These are phyloP conservation scores for Coemansia sp. DNA, from an alignment of 192 early-diverging fungal species.

Conservation along the genomic window DNA sequence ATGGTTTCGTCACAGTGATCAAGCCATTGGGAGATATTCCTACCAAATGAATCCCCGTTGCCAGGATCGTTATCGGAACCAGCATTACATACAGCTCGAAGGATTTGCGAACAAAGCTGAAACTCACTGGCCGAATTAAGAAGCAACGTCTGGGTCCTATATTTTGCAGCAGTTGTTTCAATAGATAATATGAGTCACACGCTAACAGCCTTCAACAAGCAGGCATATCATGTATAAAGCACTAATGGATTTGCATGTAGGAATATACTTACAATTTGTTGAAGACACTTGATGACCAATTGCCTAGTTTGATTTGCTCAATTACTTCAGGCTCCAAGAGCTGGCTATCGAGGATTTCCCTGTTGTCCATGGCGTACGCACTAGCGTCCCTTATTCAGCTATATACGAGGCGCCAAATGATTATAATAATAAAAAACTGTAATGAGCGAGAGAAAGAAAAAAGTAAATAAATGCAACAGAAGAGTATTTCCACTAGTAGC, in stretches of 20 bases:
- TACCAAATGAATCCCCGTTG: conserved; percentile 13
- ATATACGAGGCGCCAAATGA: no score
- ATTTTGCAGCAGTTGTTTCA: not conserved
- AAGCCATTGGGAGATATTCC: conserved; percentile 24
- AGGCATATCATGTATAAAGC: not conserved
- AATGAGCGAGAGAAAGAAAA: no score
- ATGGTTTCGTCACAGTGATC: conserved; percentile 30
- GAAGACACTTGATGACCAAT: conserved; percentile 39
- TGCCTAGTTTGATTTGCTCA: conserved; percentile 36
- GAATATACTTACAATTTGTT: conserved; percentile 38
- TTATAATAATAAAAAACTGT: no score
- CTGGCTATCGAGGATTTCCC: not conserved
- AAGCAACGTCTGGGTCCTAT: conserved; percentile 44
- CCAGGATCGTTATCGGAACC: conserved; percentile 8
- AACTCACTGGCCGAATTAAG: conserved; percentile 16
- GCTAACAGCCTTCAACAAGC: not conserved
- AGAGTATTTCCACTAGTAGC: no score
- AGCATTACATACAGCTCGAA: conserved; percentile 19
- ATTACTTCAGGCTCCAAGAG: conserved; percentile 26
- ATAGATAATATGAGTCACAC: not conserved
- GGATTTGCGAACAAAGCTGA: conserved; percentile 36
- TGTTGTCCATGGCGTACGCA: not conserved
- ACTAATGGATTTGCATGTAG: not conserved
- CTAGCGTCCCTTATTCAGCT: no score
- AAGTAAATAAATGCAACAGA: no score